Evolutionary conservation across 352 stramenopile species (phyloP), one percentile per base, ranked within the genome.

Genomic region (Pythium graminicola): DNA sequence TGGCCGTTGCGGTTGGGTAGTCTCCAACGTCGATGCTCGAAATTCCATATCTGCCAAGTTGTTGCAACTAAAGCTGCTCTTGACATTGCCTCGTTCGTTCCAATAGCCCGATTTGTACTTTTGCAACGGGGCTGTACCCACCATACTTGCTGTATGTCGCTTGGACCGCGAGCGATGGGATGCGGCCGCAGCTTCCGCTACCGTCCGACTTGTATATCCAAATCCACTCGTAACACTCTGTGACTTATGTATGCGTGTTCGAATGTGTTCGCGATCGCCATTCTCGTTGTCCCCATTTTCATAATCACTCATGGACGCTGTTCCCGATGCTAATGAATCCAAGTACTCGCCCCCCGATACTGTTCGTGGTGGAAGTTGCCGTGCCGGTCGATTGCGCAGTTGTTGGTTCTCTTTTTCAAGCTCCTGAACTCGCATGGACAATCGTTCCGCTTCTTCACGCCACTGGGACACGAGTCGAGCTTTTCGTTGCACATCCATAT

Each of bases 1-100:
- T 9, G 53, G 53, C 3, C 53, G 44, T 36, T 41, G 53, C 39
- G 44, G 35, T 13, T 13, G 44, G 33, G 40, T 28, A 0, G 47
- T 47, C 19, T 85, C 70, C 31, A 83, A 57, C 41, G 67, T 23
- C 7, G 79, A 46, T 24, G 74, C 74, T 9, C 65, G 67, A 10
- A 70, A 61, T 54, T 86, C 79, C 29, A 87, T 72, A 35, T 89
- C 79, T 3, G 74, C 52, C 17, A 89, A 46, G 44, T 89, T 89
- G 62, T 89, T 89, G 70, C 74, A 87, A 49, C 79, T 89, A 35
- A 86, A 86, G 63, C 79, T 89, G 63, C 73, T 87, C 51, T 81
- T 89, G 45, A 87, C 66, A 56, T 84, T 87, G 50, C 71, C 83
- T 19, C 65, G 49, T 28, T 69, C 71, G 43, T 87, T 86, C 79